Evolutionary conservation across 2,329 filamentous ascomycete species (phyloP), one percentile per base, ranked within the genome.

Genomic region (Chrysosporium queenslandicum): DNA sequence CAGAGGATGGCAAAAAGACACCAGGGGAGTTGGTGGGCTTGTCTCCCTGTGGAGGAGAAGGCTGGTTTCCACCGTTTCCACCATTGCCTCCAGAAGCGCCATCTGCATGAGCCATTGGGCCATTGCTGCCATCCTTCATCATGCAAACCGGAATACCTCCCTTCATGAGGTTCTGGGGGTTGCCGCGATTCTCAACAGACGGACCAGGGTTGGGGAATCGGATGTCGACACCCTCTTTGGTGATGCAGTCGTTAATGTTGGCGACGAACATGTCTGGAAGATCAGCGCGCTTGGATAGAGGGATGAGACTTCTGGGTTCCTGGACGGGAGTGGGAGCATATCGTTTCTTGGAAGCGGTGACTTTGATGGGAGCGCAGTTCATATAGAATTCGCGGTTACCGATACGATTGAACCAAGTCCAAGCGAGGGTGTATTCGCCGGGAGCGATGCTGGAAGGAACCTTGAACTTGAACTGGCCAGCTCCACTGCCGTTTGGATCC

Each of bases 311-410:
- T 46, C 46, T 32, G 4, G 56, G 34, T 23, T 56, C 43, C n/a
- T 32, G 25, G 20, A 43, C 34, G 16, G 54, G 36, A 18, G 52
- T 52, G 1, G 57, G 57, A 9, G 49, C 78, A 30, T 60, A 57
- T 27, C 56, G 57, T 50, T 63, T 60, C 56, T 63, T 62, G 39
- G 80, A 78, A 50, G 68, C 68, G 3, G 68, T 79, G 21, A 97
- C 75, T 0, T 75, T 77, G 45, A 94, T 68, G 0, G 87, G 81
- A 0, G 85, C 87, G 61, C 91, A 98, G 77, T 95, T 94, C 89
- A 95, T 94, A 77, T 97, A 96, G 77, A 95, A 88, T 66, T 97
- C 92, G 0, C 90, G 83, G 73, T 95, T 95, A 2, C 92, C 92
- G 8, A 94, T 64, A 55, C 85, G 85, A 70, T 97, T 97, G 70